Evolutionary conservation across 2,329 filamentous ascomycete genomes (phyloP), one percentile per base, ranked within the genome.

Genomic region (Aspergillus ustus): DNA sequence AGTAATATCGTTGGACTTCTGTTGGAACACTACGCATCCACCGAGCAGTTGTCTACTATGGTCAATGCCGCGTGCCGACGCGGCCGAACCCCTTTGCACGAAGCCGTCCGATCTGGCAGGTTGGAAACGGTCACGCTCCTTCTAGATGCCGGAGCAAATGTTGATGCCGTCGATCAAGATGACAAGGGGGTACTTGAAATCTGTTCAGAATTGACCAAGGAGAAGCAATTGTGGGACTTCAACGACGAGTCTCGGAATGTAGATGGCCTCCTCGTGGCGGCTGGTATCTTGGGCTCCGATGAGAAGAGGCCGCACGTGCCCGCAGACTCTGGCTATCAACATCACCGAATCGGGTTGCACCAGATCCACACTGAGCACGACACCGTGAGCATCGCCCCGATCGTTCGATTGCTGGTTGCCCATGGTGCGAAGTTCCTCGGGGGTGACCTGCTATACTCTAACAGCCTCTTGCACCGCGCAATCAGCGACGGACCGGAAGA

Each of bases 91-190:
- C 66, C 67, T 2, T 51, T 70, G 6, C 69, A 70, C 50, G 51
- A 64, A n/a, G 69, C 69, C 2, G 67, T 64, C 45, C 59, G 59
- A 15, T 70, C 67, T 29, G 66, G 67, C n/a, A 59, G 66, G 28
- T 20, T 59, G 19, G 69, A 70, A 37, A 68, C 63, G 7, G 64
- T 67, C 13, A 53, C 20, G 7, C 40, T 69, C 1, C 59, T 70
- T 1, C 57, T 70, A 5, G 11, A 60, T 7, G 52, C 62, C 17
- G 68, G 68, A 2, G 66, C 68, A 25, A 57, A 66, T 55, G 59
- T 57, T 28, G 52, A 44, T 7, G 44, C 59, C 4, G 34, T 55
- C 43, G 60, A 61, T 45, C 43, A 17, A 4, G 29, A 63, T 13
- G 13, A 17, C 2, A 51, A 45, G 17, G 13, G 22, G 4, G 46